Base-by-base conservation (phyloP, 2,329 filamentous ascomycete species). In the Fusarium metavorans region DNA sequence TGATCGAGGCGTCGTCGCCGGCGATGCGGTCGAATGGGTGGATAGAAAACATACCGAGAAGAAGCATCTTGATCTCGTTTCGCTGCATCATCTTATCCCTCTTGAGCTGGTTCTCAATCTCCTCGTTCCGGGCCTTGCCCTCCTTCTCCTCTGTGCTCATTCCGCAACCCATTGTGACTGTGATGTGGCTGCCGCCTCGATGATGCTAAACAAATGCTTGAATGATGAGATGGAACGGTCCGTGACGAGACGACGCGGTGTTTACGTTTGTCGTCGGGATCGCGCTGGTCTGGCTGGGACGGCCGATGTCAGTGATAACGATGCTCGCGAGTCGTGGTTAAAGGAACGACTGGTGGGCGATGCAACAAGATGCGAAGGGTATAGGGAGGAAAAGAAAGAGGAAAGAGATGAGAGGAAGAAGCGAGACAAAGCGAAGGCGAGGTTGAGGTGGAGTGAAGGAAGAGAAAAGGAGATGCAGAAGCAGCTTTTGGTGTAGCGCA, bases 101-200 rank as follows among this genome's bases (percentile, higher is more conserved):
- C 91, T 98, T 98, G 83, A 98, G 89, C 89, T 98, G 96, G 85
- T 98, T 98, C 88, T 99, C 97, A 83, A 99, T 99, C 92, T 98
- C 96, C 90, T 99, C 97, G 85, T 99, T 98, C 80, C 97, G 93
- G 89, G 95, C 94, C 94, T 98, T 98, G 88, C 97, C 96, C 95
- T 98, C 97, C 93, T 98, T 98, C 88, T 98, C 97, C 89, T 98
- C 97, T 83, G 97, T 98, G 85, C 96, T 98, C 95, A 98, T 97
- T 87, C 96, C 96, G 86, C 97, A 99, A 92, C 97, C 97, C 97
- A 99, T 99, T 81, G 89, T 95, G 93, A 84, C 88, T 86, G 84
- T 79, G 71, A 76, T 71, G 63, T 72, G 73, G 65, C 66, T 64
- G 61, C 76, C 62, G 70, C 73, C 71, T 75, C 67, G 71, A 69